phyloP scores from a whole-genome alignment of 768 basidiomycete genomes.

The Sarcodon sp. region DNA sequence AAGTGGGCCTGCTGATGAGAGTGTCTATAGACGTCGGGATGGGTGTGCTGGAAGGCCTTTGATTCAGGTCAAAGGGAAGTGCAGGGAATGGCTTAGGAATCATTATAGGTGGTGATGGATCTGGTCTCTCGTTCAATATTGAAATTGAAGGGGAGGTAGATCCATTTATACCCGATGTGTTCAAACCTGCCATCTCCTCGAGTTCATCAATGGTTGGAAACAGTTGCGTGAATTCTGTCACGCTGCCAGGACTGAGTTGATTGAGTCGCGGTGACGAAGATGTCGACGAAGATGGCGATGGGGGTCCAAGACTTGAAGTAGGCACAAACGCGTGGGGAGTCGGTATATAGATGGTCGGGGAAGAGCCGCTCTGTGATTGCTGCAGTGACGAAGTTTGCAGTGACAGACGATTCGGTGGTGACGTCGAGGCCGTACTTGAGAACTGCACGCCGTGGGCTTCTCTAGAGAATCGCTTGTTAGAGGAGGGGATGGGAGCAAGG shows the following conservation, averaged over 20 bases:
- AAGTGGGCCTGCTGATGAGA: slow-evolving; percentile 51
- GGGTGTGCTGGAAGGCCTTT: slow-evolving; percentile 60
- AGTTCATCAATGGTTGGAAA: slow-evolving; percentile 74
- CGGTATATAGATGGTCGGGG: slow-evolving; percentile 7
- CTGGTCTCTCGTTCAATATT: slow-evolving; percentile 5
- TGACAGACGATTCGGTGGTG: slow-evolving; percentile 26
- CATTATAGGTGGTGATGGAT: slow-evolving; percentile 6
- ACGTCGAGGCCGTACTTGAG: slow-evolving; percentile 18
- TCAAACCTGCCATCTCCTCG: slow-evolving; percentile 38
- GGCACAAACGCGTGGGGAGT: slow-evolving; percentile 49
- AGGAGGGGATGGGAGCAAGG: slow-evolving; percentile 23
- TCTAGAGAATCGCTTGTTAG: slow-evolving; percentile 43
- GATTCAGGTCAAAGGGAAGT: slow-evolving; percentile 31
- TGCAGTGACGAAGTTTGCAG: slow-evolving; percentile 9
- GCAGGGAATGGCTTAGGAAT: slow-evolving; percentile 23
- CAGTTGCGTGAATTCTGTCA: slow-evolving; percentile 48
- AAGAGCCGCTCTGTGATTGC: slow-evolving; percentile 9
- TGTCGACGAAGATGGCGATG: slow-evolving; percentile 60
- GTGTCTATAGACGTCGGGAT: slow-evolving; percentile 42
- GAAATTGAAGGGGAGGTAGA: slow-evolving; percentile 15
- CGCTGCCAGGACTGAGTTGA: slow-evolving; percentile 14
- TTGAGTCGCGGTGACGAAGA: slow-evolving; percentile 44
- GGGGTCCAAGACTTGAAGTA: slow-evolving; percentile 59
- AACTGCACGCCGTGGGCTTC: slow-evolving; percentile 29
- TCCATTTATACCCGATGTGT: slow-evolving; percentile 18